Base-by-base conservation (phyloP, 495 filamentous ascomycete genomes). In the Acidomyces sp. region DNA sequence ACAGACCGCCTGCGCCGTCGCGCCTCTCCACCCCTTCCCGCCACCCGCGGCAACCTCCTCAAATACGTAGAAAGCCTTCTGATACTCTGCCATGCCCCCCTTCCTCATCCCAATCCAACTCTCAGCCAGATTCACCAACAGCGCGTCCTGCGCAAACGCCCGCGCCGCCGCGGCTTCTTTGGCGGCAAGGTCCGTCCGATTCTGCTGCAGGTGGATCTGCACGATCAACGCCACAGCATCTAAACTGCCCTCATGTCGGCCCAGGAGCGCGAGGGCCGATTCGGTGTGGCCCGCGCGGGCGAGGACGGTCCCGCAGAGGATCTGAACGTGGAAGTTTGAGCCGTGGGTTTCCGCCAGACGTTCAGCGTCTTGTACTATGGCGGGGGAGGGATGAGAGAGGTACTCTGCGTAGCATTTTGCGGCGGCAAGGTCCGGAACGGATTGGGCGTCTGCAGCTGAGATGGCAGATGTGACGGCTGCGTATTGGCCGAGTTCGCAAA, bases 31-130 rank as follows among this genome's bases (percentile, higher is more conserved):
- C 26, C 75, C 71, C 35, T 77, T 72, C 24, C 78, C 75, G 36
- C 79, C 73, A 13, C 84, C 80, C 17, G 80, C 76, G 16, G 90
- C 90, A 27, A 97, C 75, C 61, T 97, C 90, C 63, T 95, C 88
- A 56, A 85, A 97, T 51, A 97, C 87, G 70, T 97, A 97, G 66
- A 90, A 97, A 25, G 88, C 81, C 50, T 85, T 80, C 60, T 96
- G 90, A 66, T 96, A 97, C 60, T 82, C 86, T 47, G 95, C 88
- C 46, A 85, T 86, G 55, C 90, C 90, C 83, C 93, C 86, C 61
- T 90, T 59, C 55, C 88, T 69, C 64, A 95, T 59, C 4, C 85
- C 88, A 53, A 93, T 80, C 88, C 88, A 97, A 7, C 82, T 83
- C 61, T 97, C 90, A 24, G 86, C 88, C 40, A 97, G 60, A 58